Evolutionary conservation across 2,329 filamentous ascomycete species (phyloP), one percentile per base, ranked within the genome.

Genomic region (Microdochium paspali): DNA sequence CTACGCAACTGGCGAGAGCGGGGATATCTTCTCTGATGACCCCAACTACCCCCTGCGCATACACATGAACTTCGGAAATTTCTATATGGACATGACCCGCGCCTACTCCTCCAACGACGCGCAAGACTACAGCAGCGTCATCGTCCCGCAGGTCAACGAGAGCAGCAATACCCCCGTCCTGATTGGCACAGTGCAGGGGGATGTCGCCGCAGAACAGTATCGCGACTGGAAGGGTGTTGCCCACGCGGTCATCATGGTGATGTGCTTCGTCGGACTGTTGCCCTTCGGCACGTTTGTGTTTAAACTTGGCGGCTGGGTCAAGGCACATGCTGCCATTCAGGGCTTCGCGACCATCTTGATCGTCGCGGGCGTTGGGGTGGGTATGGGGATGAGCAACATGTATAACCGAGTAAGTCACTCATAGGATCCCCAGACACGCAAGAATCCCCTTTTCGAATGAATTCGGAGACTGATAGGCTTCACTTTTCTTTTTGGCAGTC

Each of bases 321-420:
- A 68, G 49, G 76, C 72, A 68, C 80, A 84, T 58, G 76, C 67
- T 31, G 53, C 72, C 20, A 73, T 74, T 49, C 79, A 84, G 62
- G 58, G 58, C 1, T 51, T 77, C 21, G 78, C 73, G 12, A 56
- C 74, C 21, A 47, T 73, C 3, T 56, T 77, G 15, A 69, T 73
- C 9, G 56, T 80, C 6, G 57, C 71, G 15, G 80, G 77, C 5
- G 64, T 73, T 12, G 69, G 64, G 2, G 54, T 80, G 20, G 80
- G 80, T 2, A 64, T 83, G n/a, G 60, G 69, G 32, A 66, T 73
- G 9, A 76, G 74, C 54, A 68, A 66, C 51, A 61, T 66, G 50
- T 81, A 82, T 52, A 74, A 79, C 49, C 66, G 79, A 54, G 79
- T 82, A 66, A 61, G 74, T 62, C 12, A 30, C 26, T 10, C 7